Evolutionary conservation across 768 basidiomycete species (phyloP), one percentile per base, ranked within the genome.

Genomic region (Rhodotorula sphaerocarpa): DNA sequence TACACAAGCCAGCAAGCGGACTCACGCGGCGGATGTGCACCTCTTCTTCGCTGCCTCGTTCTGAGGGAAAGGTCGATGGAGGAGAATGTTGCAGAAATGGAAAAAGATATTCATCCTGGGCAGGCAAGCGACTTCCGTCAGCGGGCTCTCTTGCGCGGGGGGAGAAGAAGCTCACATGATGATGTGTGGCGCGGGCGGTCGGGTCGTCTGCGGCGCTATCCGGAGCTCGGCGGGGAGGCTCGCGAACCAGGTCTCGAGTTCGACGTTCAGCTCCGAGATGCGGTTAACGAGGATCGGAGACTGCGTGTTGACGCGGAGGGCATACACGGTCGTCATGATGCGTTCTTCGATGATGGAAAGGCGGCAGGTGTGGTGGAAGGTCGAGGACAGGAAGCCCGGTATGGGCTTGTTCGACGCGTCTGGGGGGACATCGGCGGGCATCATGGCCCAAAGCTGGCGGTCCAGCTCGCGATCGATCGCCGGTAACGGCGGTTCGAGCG

Each of bases 81-180:
- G 78, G 23, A 85, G 78, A 39, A 85, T 82, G 65, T 80, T 79
- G 23, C 80, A 73, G 80, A 82, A 83, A 78, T 81, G 81, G 70
- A 81, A 82, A 15, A 79, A 76, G 33, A 80, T 74, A 63, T 84
- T 82, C 61, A 83, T 75, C 78, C 81, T 47, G 27, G 18, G 12
- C 11, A 16, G 46, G 28, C 15, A 44, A 44, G 43, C 43, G 43
- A 44, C 15, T 7, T 44, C n/a, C n/a, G n/a, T n/a, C n/a, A n/a
- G n/a, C n/a, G n/a, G n/a, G n/a, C n/a, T n/a, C n/a, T n/a, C n/a
- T n/a, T n/a, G n/a, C n/a, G n/a, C n/a, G n/a, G n/a, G n/a, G n/a
- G n/a, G n/a, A n/a, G n/a, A n/a, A n/a, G 25, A 7, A 30, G 12
- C 9, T 7, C 31, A 50, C 50, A 50, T 81, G 33, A 84, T 73